phyloP scores from a whole-genome alignment of 495 filamentous ascomycete genomes.

The Ramalina intermedia region DNA sequence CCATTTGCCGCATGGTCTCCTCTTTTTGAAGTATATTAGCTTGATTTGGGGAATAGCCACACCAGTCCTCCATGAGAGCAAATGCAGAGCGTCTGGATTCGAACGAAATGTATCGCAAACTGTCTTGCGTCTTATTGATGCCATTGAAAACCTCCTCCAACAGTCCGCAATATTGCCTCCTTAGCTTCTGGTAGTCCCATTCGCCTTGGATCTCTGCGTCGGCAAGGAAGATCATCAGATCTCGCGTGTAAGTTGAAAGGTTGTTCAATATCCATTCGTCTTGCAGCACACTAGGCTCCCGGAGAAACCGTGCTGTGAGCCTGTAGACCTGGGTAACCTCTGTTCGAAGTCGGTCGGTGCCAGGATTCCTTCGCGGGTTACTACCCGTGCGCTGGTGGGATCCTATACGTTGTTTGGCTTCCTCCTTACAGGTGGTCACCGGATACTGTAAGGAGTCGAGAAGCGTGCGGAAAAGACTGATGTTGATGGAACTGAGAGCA shows the following conservation, averaged over 20 bases:
- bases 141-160: conserved; percentile 87
- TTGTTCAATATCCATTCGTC: conserved; percentile 91
- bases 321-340: conserved; percentile 95
- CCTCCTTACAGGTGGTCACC: conserved; percentile 66
- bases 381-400: conserved; percentile 57
- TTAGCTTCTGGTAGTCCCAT: conserved; percentile 86
- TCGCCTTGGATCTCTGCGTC: conserved; percentile 90
- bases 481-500: conserved; percentile 86
- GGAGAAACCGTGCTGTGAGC: conserved; percentile 81
- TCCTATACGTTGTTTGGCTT: conserved; percentile 70
- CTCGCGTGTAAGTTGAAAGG: conserved; percentile 77
- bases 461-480: conserved; percentile 84
- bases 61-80: conserved; percentile 97
- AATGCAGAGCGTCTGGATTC: conserved; percentile 89
- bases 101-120: conserved; percentile 87
- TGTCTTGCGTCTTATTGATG: conserved; percentile 73
- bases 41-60: conserved; percentile 90
- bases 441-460: conserved; percentile 81
- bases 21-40: conserved; percentile 66
- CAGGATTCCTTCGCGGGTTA: conserved; percentile 52
- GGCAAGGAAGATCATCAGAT: conserved; percentile 83
- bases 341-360: conserved; percentile 74
- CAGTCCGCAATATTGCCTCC: conserved; percentile 85
- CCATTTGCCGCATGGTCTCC: conserved; percentile 71
- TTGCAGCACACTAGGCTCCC: conserved; percentile 59